Evolutionary conservation across 1,284 basidiomycete species (phyloP).

Genomic region (Trichosporon asahii): DNA sequence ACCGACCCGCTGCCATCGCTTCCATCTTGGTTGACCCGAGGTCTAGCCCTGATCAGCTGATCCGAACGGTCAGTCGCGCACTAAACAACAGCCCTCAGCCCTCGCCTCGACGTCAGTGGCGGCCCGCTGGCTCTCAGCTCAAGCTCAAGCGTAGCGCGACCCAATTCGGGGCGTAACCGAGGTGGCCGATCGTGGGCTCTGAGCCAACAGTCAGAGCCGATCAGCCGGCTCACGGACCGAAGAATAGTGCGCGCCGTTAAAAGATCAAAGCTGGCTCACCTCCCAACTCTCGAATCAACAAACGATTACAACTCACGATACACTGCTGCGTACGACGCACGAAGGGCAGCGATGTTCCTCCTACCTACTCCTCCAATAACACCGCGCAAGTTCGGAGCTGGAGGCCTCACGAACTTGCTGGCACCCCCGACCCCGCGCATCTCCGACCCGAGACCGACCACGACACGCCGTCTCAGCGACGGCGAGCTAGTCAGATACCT

Average conservation of each 20-base stretch:
- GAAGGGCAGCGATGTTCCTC: background rate
- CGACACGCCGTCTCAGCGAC: background rate
- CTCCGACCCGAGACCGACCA: background rate
- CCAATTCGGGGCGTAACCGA: background rate
- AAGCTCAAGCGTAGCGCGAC: background rate
- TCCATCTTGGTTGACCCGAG: background rate
- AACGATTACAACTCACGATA: background rate
- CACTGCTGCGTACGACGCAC: background rate
- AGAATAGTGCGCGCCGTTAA: background rate
- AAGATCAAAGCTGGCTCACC: background rate
- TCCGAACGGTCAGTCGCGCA: background rate
- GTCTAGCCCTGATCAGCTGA: background rate
- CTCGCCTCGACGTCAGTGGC: background rate
- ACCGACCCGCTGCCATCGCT: background rate
- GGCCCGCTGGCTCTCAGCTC: too few species aligned
- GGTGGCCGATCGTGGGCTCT: background rate
- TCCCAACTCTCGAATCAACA: background rate
- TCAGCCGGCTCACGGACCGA: background rate
- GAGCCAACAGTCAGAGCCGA: background rate
- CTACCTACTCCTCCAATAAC: conserved; percentile 1
- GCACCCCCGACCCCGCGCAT: background rate
- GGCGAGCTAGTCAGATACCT: conserved; percentile 1
- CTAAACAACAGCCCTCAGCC: background rate
- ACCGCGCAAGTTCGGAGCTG: background rate
- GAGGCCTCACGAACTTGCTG: background rate